Evolutionary conservation across 2,329 filamentous ascomycete genomes (phyloP).

Genomic region (Pleomassaria siparia): DNA sequence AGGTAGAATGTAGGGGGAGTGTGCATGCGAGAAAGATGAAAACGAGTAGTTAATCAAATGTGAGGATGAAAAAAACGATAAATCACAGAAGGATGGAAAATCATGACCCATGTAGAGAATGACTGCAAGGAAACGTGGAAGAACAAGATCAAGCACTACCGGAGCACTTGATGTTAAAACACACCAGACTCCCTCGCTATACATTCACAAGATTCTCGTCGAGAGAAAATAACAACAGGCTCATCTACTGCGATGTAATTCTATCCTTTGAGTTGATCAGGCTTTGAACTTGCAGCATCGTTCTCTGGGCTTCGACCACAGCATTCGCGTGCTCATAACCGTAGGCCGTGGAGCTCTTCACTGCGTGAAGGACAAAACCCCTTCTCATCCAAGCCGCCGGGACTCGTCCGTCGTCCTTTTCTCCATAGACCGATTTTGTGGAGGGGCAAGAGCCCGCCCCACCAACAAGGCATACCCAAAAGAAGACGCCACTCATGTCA

Average conservation of each 20-base stretch:
- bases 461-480: constrained; percentile 36
- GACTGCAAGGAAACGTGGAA: not conserved
- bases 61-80: too few relatives aligned
- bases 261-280: constrained; percentile 21
- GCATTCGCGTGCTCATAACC: constrained; percentile 24
- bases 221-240: not conserved
- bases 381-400: constrained; percentile 28
- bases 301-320: constrained; percentile 25
- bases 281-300: constrained; percentile 27
- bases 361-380: constrained; percentile 31
- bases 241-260: constrained; percentile 8
- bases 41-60: not conserved
- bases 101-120: not conserved
- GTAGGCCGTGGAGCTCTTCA: constrained; percentile 19
- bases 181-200: not conserved
- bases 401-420: constrained; percentile 10
- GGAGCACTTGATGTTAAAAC: not conserved
- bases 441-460: constrained; percentile 28
- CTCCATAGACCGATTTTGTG: constrained; percentile 4
- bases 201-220: not conserved
- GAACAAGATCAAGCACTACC: not conserved
- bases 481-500: constrained; percentile 27
- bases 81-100: not conserved
- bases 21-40: not conserved
- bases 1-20: not conserved